Evolutionary conservation across 192 early-diverging fungal species (phyloP).

Genomic region (Backusella tuberculispora): DNA sequence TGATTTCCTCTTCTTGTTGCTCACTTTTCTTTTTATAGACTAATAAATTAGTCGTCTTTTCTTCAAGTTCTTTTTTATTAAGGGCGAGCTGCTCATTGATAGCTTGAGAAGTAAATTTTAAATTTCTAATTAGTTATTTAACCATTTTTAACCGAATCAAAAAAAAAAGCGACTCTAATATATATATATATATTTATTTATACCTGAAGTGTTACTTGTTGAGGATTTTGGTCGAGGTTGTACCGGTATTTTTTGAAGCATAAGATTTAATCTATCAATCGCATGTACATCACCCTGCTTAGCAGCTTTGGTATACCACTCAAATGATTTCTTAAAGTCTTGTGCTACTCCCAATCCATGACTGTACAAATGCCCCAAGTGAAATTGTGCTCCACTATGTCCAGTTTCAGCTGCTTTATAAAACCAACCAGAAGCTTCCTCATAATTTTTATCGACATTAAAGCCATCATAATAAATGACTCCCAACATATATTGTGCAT

Average conservation of each 20-base stretch:
- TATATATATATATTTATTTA: not conserved
- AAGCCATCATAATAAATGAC: not conserved
- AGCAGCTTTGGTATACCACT: slow-evolving; percentile 1
- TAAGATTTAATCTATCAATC: not conserved
- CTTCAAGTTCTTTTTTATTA: not conserved
- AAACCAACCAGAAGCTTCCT: not conserved
- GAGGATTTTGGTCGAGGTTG: not conserved
- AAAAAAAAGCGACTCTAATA: too few relatives aligned
- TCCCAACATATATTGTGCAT: not conserved
- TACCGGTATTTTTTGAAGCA: slow-evolving; percentile 4
- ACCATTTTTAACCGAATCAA: not conserved
- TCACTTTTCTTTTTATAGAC: not conserved
- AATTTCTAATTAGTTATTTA: not conserved
- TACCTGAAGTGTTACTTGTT: not conserved
- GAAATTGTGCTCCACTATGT: not conserved
- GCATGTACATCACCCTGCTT: slow-evolving; percentile 1
- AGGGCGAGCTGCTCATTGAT: not conserved
- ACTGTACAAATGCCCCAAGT: not conserved
- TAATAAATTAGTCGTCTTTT: not conserved
- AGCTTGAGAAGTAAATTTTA: not conserved
- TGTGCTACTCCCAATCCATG: not conserved
- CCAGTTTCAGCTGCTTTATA: not conserved
- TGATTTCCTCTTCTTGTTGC: not conserved
- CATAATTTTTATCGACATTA: not conserved
- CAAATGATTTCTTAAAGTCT: slow-evolving; percentile 9